Conservation (phyloP, 805 yeast species). For the Candida palmyrensis region DNA sequence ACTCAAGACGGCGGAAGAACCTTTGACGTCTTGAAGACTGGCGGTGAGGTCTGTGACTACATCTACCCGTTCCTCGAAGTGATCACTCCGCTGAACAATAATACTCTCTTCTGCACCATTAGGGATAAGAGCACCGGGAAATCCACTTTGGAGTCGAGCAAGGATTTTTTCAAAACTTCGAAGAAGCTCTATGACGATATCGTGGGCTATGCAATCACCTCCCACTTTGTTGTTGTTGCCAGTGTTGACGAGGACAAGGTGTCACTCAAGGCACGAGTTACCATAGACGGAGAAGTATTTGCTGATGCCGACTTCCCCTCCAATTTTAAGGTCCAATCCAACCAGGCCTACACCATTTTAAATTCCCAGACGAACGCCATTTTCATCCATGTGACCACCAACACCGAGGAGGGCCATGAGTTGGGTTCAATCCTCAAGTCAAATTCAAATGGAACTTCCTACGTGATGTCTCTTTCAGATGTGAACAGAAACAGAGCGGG, state of each 20-base stretch:
- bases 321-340: slow-evolving; percentile 48
- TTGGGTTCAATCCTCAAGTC: slow-evolving; percentile 82
- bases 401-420: slow-evolving; percentile 44
- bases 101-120: slow-evolving; percentile 63
- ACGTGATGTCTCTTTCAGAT: slow-evolving; percentile 57
- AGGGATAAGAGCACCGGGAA: slow-evolving; percentile 24
- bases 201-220: slow-evolving; percentile 70
- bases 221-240: slow-evolving; percentile 73
- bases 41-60: slow-evolving; percentile 61
- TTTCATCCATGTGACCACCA: slow-evolving; percentile 78
- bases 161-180: slow-evolving; percentile 45
- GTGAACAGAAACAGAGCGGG: slow-evolving; percentile 76
- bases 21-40: slow-evolving; percentile 50
- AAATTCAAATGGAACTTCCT: slow-evolving; percentile 86
- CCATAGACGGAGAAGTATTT: slow-evolving; percentile 72
- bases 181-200: slow-evolving; percentile 48
- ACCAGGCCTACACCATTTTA: slow-evolving; percentile 63
- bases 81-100: slow-evolving; percentile 27
- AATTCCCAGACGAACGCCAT: slow-evolving; percentile 69
- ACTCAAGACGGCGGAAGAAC: slow-evolving; percentile 65
- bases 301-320: slow-evolving; percentile 77
- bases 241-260: slow-evolving; percentile 41
- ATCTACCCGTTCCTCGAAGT: slow-evolving; percentile 50
- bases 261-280: slow-evolving; percentile 59
- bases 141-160: slow-evolving; percentile 40